Evolutionary conservation across 176 grass and related monocot genomes (phyloP).

Genomic region (Calamus simplicifolius): DNA sequence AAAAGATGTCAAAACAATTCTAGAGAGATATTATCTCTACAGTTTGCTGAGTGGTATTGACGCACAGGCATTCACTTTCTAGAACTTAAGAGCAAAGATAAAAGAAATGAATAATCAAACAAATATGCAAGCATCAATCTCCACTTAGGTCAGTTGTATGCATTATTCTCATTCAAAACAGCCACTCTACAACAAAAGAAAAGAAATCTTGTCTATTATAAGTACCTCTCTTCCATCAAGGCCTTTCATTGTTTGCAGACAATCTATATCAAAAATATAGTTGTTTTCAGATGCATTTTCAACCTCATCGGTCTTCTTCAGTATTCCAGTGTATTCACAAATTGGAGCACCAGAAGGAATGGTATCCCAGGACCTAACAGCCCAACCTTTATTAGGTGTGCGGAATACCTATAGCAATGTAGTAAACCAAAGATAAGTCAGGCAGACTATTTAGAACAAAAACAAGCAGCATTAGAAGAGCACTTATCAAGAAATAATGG

Average conservation of each 20-base stretch:
- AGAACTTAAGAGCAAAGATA: too few species aligned
- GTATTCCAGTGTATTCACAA: conserved; percentile 72
- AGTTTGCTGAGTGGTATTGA: too few species aligned
- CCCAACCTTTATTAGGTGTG: conserved; percentile 82
- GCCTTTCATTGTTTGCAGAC: conserved; percentile 86
- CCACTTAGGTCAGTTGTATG: too few species aligned
- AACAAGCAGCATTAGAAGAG: background rate
- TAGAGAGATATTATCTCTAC: too few species aligned
- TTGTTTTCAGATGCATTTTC: conserved; percentile 55
- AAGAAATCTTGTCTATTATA: background rate
- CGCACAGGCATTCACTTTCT: too few species aligned
- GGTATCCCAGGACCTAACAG: conserved; percentile 76
- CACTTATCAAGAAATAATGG: background rate
- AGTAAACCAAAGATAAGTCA: background rate
- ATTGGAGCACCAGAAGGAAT: conserved; percentile 87
- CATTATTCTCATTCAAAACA: too few species aligned
- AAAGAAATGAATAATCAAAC: too few species aligned
- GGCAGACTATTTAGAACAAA: background rate
- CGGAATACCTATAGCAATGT: conserved; percentile 55
- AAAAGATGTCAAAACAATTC: too few species aligned
- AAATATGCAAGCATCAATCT: too few species aligned
- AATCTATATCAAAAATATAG: conserved; percentile 87
- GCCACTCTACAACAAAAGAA: too few species aligned
- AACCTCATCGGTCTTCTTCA: conserved; percentile 63
- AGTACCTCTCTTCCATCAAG: conserved; percentile 82